Base-by-base conservation (phyloP, 495 filamentous ascomycete species). In the Entonaema liquescens region DNA sequence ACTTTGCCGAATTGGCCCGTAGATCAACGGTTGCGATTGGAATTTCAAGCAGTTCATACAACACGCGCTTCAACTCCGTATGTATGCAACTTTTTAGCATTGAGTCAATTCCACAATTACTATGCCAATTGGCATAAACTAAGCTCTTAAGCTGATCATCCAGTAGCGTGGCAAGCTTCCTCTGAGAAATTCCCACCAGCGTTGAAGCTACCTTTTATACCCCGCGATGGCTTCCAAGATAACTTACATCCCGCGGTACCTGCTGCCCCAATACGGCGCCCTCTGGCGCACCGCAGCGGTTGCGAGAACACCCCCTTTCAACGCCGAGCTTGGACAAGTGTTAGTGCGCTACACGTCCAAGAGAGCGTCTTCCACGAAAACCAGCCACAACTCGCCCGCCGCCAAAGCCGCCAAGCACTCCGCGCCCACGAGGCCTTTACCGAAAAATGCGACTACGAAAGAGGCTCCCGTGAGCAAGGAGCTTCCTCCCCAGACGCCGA, bases 201-300 rank as follows among this genome's bases (percentile, higher is more conserved):
- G 31, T 17, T 49, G 23, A 52, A 35, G 15, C 50, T 40, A 17
- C 26, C 19, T 19, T 19, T 17, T 35, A 15, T 13, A 56, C 29
- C 59, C 59, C 67, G 77, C 67, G 60, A 83, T 83, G 78, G 74
- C 80, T 70, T 74, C 80, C 13, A 71, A 76, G 38, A 73, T 80
- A 26, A 67, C 79, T 1, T 74, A 79, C 56, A 86, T 87, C 59
- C 85, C 84, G 21, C 84, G 85, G 11, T 87, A 86, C 65, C 79
- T 87, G 6, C 79, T 88, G n/a, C 84, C 85, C 1, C 83, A 83
- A 65, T 74, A 76, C 59, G 76, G 83, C 44, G 68, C 76, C 13
- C 78, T 86, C 62, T 86, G 85, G 85, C 73, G 73, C 12, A 65
- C 73, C 19, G 44, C 63, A 9, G 62, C 63, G n/a, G 28, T 72